Percentiles rank a stretch among this genome's conserved stretches.
Conservation (phyloP, 148 eudicot genomes). For the Camellia japonica region DNA sequence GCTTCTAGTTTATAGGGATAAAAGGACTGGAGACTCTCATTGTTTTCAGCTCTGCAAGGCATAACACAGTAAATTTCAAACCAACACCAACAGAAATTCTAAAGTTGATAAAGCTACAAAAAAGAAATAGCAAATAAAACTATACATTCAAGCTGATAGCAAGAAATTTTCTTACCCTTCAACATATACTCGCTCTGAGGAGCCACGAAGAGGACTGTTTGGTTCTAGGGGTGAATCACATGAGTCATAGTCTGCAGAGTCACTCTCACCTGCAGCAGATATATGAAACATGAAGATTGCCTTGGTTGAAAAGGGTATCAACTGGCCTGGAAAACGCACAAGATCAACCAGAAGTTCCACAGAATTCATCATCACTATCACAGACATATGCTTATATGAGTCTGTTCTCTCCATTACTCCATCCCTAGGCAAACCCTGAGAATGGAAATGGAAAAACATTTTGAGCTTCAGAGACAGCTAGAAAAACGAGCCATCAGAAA, state of each 20-base stretch:
- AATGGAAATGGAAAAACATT: background rate
- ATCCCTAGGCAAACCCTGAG: conserved; percentile 74
- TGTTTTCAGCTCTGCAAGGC: conserved; percentile 49
- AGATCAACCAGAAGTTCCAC: conserved; percentile 74
- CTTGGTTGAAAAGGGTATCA: conserved; percentile 69
- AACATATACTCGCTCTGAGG: conserved; percentile 46
- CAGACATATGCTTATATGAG: conserved; percentile 75
- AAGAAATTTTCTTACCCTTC: conserved; percentile 49
- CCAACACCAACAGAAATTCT: background rate
- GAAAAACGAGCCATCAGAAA: background rate
- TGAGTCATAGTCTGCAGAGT: conserved; percentile 82
- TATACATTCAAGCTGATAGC: background rate
- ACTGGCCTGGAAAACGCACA: conserved; percentile 71
- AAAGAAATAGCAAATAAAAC: background rate
- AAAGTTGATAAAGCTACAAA: background rate
- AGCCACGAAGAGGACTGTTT: conserved; percentile 61
- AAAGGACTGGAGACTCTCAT: conserved; percentile 32
- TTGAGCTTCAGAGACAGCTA: background rate
- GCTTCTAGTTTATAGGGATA: conserved; percentile 37
- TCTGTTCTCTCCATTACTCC: conserved; percentile 57
- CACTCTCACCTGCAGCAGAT: conserved; percentile 71
- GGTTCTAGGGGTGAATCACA: conserved; percentile 88
- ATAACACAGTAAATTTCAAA: conserved; percentile 7
- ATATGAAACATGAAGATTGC: conserved; percentile 65
- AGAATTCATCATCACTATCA: conserved; percentile 60